Evolutionary conservation across 306 rosid genomes (phyloP).

Genomic region (Cucurbita argyrosperma): DNA sequence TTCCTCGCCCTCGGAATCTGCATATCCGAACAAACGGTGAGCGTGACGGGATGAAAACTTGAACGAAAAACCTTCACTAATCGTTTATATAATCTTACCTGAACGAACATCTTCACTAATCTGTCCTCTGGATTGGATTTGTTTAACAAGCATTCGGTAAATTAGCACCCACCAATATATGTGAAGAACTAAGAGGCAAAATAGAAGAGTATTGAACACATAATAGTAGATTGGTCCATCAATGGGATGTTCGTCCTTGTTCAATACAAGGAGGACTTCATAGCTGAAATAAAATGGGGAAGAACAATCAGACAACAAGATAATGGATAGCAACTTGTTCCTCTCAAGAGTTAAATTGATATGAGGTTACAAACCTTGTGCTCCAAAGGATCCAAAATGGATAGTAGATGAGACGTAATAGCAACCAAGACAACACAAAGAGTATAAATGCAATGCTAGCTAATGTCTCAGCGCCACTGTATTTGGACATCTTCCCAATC

Average conservation of each 20-base stretch:
- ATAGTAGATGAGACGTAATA: conserved; percentile 68
- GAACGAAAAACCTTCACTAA: too few relatives aligned
- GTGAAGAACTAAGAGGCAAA: conserved; percentile 59
- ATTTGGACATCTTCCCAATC: conserved; percentile 90
- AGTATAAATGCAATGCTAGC: conserved; percentile 77
- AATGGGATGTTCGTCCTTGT: conserved; percentile 33
- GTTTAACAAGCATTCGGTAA: conserved; percentile 77
- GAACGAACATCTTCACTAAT: conserved; percentile 89
- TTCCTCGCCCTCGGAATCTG: conserved; percentile 90
- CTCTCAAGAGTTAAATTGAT: not conserved
- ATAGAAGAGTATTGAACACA: conserved; percentile 70
- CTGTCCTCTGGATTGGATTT: conserved; percentile 74
- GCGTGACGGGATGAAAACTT: not conserved
- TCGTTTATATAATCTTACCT: conserved; percentile 32
- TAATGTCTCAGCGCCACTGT: conserved; percentile 54
- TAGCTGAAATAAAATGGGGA: conserved; percentile 44
- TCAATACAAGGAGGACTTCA: conserved; percentile 49
- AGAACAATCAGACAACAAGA: not conserved
- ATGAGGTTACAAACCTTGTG: conserved; percentile 46
- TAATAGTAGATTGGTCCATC: conserved; percentile 71
- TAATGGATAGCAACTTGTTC: not conserved
- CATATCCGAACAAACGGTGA: not conserved
- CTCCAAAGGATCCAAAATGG: conserved; percentile 95
- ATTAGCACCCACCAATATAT: conserved; percentile 95
- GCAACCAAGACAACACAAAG: conserved; percentile 62